Base-by-base conservation (phyloP, 176 grass and related monocot species). In the Dactylis glomerata region DNA sequence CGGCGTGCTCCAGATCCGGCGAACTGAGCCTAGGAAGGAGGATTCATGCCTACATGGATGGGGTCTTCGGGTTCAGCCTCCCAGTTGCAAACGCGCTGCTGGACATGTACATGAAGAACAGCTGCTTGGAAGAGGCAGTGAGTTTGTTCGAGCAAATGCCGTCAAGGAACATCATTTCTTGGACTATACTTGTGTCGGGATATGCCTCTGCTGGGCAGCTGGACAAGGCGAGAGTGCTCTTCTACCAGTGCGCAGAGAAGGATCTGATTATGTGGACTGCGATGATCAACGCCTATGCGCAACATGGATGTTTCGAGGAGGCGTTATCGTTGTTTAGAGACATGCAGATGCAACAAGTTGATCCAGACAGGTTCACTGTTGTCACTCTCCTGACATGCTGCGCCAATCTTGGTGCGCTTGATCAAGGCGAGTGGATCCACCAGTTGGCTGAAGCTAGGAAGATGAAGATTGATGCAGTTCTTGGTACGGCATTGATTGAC, bases 181-280 rank as follows among this genome's bases (percentile, higher is more conserved):
- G 82, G 87, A 94, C 87, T 68, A 94, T 65, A 84, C 76, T 88
- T 62, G 68, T 92, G 51, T 86, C 79, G 0, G 87, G 92, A 51
- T 92, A 92, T 74, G 82, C 58, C 24, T 51, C 73, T 20, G 79
- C 73, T 8, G 85, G 85, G 33, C 66, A 86, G 27, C 61, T 94
- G 15, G 87, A 90, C 37, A 84, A 88, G 81, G 92, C 92, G 16
- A 92, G 90, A 74, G 7, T 33, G 30, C 73, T 92, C 55, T 94
- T 94, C 84, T 42, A 86, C 66, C 78, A 80, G 47, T 83, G 85
- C 45, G n/a, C 54, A 16, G 75, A 84, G 28, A 94, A 85, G 79
- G 92, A 94, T 88, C 74, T 94, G 30, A 87, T 94, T 45, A 70
- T 92, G 28, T 92, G 90, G 92, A 92, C 90, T 68, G 85, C 87